A percentile compares a stretch with the other conserved stretches of the same genome.
These are phyloP conservation scores for Macrolepiota fuliginosa DNA, from an alignment of 768 basidiomycete genomes.

Conservation along the genomic window DNA sequence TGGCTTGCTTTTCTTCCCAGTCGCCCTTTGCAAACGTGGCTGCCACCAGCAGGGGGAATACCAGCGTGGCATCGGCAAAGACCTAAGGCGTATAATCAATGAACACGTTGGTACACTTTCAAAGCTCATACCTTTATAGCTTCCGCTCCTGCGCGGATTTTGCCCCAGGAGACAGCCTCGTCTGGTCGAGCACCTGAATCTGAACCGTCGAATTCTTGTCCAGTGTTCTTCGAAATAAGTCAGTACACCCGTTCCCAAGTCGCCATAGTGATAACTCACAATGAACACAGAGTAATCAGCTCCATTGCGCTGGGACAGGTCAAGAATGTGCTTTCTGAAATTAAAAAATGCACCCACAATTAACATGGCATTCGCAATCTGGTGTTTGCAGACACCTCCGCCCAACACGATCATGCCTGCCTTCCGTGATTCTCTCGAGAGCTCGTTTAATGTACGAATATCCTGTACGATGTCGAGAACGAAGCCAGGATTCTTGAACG, in stretches of 20 bases:
- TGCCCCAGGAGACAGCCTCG: slow-evolving; percentile 98
- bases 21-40: slow-evolving; percentile 78
- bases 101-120: not conserved
- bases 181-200: slow-evolving; percentile 97
- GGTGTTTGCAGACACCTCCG: slow-evolving; percentile 98
- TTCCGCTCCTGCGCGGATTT: slow-evolving; percentile 85
- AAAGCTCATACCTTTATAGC: slow-evolving; percentile 64
- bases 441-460: slow-evolving; percentile 88
- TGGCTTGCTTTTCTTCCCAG: not conserved
- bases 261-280: slow-evolving; percentile 38
- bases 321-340: not conserved
- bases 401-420: slow-evolving; percentile 99
- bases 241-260: not conserved
- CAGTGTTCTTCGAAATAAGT: slow-evolving; percentile 72
- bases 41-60: slow-evolving; percentile 93
- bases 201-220: slow-evolving; percentile 98
- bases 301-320: slow-evolving; percentile 78
- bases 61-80: slow-evolving; percentile 95
- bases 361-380: slow-evolving; percentile 99
- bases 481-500: slow-evolving; percentile 83
- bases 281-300: slow-evolving; percentile 98
- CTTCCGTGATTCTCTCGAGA: slow-evolving; percentile 81
- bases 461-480: slow-evolving; percentile 93
- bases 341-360: slow-evolving; percentile 58
- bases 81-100: slow-evolving; percentile 39